Base-by-base conservation (phyloP, 148 eudicot species). In the Rhododendron mucronatum region DNA sequence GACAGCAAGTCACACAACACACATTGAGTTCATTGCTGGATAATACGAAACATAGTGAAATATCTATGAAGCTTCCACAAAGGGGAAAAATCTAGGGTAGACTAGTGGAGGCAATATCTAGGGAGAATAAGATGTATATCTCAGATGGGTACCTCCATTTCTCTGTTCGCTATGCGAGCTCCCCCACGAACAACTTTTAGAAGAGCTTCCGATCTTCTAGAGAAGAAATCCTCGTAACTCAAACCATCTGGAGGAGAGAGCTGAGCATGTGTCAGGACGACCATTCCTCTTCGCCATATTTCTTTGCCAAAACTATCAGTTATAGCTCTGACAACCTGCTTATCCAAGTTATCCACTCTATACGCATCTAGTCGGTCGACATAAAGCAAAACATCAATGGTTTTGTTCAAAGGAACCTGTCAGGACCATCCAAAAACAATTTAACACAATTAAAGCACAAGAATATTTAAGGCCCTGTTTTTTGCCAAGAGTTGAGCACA, bases 191-290 rank as follows among this genome's bases (percentile, higher is more conserved):
- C 95, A 87, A 95, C 92, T 90, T 94, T 94, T 76, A 94, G 83
- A 80, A 97, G 87, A 87, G 98, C 92, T 82, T 95, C 95, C 3
- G 99, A 95, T 93, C 99, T 92, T 91, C 88, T 93, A 55, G 90
- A 53, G 45, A 94, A 84, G 84, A 95, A 97, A 12, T 95, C 99
- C 63, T 94, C 98, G 83, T 95, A 95, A 69, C 92, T 91, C 93
- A 97, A 94, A 57, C 92, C 96, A 92, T 97, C 99, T 0, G 98
- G 98, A 41, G 99, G 99, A 23, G 98, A 94, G 83, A 97, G 92
- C 85, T 95, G 99, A 86, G 98, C 99, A 94, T 97, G 99, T 74
- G 98, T 95, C 44, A 97, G 92, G 87, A 97, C 96, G 73, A 97
- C 89, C 83, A 92, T 77, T 85, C 98, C 98, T 89, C 95, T 91